Conservation (phyloP, 306 rosid species). For the Purshia tridentata region DNA sequence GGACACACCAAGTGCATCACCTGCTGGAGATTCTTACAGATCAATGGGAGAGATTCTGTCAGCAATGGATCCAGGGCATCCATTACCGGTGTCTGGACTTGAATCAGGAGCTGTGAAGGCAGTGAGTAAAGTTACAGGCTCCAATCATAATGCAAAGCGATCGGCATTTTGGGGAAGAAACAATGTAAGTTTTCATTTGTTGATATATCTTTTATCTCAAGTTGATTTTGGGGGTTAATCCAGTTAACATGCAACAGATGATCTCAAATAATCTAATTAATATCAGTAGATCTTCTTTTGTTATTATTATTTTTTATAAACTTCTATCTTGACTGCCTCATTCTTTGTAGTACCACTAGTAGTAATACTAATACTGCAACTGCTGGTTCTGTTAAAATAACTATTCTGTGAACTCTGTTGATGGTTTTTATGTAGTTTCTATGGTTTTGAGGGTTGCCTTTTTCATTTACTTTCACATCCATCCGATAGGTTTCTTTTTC, state of each 20-base stretch:
- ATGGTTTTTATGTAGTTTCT: too few relatives aligned
- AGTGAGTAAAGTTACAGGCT: constrained; percentile 55
- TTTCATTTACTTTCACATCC: background rate
- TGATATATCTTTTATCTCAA: background rate
- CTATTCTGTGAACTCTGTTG: too few relatives aligned
- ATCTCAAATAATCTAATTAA: background rate
- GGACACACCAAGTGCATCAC: constrained; percentile 56
- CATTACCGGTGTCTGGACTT: constrained; percentile 41
- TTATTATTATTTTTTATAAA: too few relatives aligned
- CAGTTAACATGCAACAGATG: background rate
- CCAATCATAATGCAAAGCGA: constrained; percentile 60
- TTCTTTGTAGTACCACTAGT: too few relatives aligned
- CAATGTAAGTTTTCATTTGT: constrained; percentile 64
- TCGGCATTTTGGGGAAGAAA: constrained; percentile 95
- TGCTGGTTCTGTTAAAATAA: too few relatives aligned
- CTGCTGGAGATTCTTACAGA: constrained; percentile 61
- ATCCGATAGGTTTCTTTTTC: background rate
- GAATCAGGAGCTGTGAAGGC: constrained; percentile 69
- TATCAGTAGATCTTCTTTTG: background rate
- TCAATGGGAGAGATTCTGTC: constrained; percentile 93
- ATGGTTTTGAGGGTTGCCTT: background rate
- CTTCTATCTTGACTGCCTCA: too few relatives aligned
- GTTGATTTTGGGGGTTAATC: background rate
- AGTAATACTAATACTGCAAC: too few relatives aligned
- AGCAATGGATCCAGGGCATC: constrained; percentile 70